Base-by-base conservation (phyloP, 106 monocot species). In the Dendrobium nobile region DNA sequence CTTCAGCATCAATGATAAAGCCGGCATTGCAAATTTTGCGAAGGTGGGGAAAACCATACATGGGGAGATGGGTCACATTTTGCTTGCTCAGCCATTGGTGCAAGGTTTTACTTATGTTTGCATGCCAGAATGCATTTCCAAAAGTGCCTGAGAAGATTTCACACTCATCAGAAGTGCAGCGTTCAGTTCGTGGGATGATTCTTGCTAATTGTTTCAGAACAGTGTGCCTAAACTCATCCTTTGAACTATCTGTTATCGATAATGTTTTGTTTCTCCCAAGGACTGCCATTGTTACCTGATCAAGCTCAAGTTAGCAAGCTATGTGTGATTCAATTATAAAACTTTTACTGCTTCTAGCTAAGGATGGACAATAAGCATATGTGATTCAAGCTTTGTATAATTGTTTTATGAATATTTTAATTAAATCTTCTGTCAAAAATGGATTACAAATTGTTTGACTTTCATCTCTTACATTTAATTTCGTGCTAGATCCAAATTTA, bases 81-180 rank as follows among this genome's bases (percentile, higher is more conserved):
- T 82, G 61, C 16, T 79, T 82, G 86, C 54, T 82, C 16, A 75
- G 55, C 86, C 86, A 86, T 3, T 67, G 41, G 75, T 86, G 86
- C 67, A 77, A 40, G 2, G 78, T 75, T 28, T 41, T 24, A 22
- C 81, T 82, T 4, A 82, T 28, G 33, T 86, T 86, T 27, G 61
- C 79, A 33, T 86, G 86, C 86, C 79, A 82, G n/a, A 79, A 86
- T 16, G 82, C 18, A n/a, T 86, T 86, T 33, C 86, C 86, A 19
- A 86, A 86, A 41, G 82, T 55, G n/a, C 86, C 86, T 11, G 86
- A 86, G 68, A 86, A 47, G 67, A 86, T 59, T 41, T 86, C 75
- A 18, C 86, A 86, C 22, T 79, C 82, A 15, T 47, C 37, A 48
- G 27, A 75, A 8, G 75, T 76, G 74, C 86, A 86, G 0, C 82